Percentiles rank a stretch among this genome's conserved stretches.
These are phyloP conservation scores for Noccaea caerulescens DNA, from an alignment of 345 rosid species.

Conservation along the genomic window DNA sequence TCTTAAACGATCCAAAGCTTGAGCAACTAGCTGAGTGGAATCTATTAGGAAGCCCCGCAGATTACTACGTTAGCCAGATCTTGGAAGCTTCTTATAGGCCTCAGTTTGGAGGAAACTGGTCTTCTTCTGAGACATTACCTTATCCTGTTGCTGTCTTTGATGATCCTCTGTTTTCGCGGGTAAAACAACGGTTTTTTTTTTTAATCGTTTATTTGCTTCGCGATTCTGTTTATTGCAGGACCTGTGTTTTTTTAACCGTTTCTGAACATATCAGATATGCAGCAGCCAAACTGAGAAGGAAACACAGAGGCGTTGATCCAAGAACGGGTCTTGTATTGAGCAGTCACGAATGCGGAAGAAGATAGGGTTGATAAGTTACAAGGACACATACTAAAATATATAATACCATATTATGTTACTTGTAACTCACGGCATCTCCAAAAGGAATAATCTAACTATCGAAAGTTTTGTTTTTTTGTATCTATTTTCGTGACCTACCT, in stretches of 20 bases:
- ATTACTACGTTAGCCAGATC: constrained; percentile 62
- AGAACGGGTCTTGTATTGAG: constrained; percentile 10
- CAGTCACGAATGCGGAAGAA: constrained; percentile 15
- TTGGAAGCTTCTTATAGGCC: constrained; percentile 57
- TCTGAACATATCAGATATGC: constrained; percentile 24
- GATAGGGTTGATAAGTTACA: constrained; percentile 26
- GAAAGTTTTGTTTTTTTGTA: neutral
- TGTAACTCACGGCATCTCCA: constrained; percentile 28
- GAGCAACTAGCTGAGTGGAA: constrained; percentile 60
- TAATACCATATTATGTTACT: constrained; percentile 19
- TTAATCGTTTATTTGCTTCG: constrained; percentile 21
- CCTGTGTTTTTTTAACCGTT: constrained; percentile 13
- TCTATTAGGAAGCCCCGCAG: constrained; percentile 53
- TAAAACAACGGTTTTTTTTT: constrained; percentile 29
- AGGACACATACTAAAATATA: constrained; percentile 12
- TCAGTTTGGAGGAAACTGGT: constrained; percentile 55
- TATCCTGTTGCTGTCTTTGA: constrained; percentile 56
- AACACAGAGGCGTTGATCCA: neutral
- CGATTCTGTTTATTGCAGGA: neutral
- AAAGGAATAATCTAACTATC: neutral
- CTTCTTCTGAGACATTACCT: constrained; percentile 54
- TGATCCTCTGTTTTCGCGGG: constrained; percentile 56
- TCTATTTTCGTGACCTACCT: constrained; percentile 10
- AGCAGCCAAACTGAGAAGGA: constrained; percentile 47
- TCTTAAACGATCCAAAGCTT: constrained; percentile 58